Conservation (phyloP, 1,284 basidiomycete genomes). For the Apiotrichum brassicae region DNA sequence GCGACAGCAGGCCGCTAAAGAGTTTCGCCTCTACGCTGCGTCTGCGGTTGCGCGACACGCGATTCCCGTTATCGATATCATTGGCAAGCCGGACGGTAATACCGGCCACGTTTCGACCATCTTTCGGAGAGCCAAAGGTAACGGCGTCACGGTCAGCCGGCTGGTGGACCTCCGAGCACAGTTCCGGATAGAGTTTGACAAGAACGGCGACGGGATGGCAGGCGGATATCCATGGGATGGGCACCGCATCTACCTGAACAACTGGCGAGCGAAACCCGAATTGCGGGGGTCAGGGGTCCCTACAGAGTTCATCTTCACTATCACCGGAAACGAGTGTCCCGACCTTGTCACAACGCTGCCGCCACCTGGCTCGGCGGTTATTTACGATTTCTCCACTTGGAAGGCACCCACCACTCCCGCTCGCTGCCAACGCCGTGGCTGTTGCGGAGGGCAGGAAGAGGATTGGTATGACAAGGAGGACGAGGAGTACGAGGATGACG, state of each 20-base stretch:
- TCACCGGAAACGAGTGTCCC: background rate
- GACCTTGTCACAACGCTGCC: background rate
- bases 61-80: background rate
- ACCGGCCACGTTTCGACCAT: background rate
- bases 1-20: no score
- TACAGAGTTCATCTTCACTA: background rate
- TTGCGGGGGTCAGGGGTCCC: background rate
- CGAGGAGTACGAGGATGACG: no score
- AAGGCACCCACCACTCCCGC: background rate
- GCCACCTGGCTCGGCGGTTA: background rate
- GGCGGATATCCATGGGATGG: background rate
- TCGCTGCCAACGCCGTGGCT: no score
- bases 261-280: background rate
- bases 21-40: background rate
- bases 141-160: background rate
- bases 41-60: background rate
- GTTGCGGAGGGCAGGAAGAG: no score
- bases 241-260: background rate
- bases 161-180: background rate
- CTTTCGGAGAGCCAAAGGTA: background rate
- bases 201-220: background rate
- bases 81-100: background rate
- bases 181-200: background rate
- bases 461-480: no score
- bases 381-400: background rate